Base-by-base conservation (phyloP, 495 filamentous ascomycete species). In the Aspergillus haitiensis region DNA sequence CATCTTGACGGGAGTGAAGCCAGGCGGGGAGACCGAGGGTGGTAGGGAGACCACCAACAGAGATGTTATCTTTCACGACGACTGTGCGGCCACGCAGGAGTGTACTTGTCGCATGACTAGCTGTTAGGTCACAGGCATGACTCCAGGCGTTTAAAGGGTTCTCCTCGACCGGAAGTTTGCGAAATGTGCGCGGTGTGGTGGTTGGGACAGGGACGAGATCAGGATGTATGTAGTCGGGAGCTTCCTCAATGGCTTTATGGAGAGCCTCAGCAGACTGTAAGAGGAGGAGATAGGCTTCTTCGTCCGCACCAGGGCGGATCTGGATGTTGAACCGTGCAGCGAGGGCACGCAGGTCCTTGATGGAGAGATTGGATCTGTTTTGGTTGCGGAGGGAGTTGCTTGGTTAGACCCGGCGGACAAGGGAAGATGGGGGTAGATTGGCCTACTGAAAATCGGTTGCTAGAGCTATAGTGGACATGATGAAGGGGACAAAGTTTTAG, bases 111-210 rank as follows among this genome's bases (percentile, higher is more conserved):
- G 70, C 53, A 32, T 47, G 34, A 2, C 57, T 39, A 9, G 69
- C 65, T 8, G 34, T 36, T 8, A 76, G 44, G 12, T 72, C 57
- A 33, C 62, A 71, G 1, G 58, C 52, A 16, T 65, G 65, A 21
- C 62, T 66, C 77, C 77, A 80, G 4, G 70, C 74, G 56, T 77
- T 76, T n/a, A 75, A 52, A 6, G 66, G 69, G 46, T 77, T 78
- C 2, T 72, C 64, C 11, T 40, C 37, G 37, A 27, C 21, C 1
- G 50, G 34, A 32, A 12, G 32, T 39, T 36, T 52, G 6, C 33
- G 33, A 33, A 52, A 52, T 16, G 8, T 36, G 6, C 50, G 50
- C 9, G 50, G 50, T 15, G 11, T 7, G n/a, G 7, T 35, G 6
- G 50, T 52, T 12, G 50, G 50, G 3, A 52, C 50, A 5, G 50